Percentiles rank a stretch among this genome's conserved stretches.
phyloP scores from a whole-genome alignment of 192 early-diverging fungal species.

The Umbelopsis sp. region DNA sequence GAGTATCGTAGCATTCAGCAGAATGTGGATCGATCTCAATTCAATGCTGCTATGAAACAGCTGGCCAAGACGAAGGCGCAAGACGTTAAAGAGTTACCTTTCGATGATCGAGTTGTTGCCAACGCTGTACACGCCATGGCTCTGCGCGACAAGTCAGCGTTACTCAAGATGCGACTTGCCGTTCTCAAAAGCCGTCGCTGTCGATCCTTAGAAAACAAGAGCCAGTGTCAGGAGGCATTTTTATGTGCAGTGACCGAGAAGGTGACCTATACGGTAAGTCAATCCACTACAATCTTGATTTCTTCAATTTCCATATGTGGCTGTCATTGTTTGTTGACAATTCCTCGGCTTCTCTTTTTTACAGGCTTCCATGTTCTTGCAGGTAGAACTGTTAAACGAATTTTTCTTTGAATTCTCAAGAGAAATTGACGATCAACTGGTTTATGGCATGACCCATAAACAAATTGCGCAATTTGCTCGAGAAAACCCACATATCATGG shows the following conservation, averaged over 20 bases:
- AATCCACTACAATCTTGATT: background rate
- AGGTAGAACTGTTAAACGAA: slow-evolving; percentile 92
- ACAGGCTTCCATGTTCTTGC: slow-evolving; percentile 89
- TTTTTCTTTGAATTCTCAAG: slow-evolving; percentile 96
- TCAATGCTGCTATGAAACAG: slow-evolving; percentile 81
- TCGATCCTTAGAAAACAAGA: slow-evolving; percentile 69
- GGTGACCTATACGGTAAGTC: slow-evolving; percentile 69
- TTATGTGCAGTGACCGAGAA: slow-evolving; percentile 87
- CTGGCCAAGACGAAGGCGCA: slow-evolving; percentile 54
- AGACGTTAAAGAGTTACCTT: slow-evolving; percentile 54
- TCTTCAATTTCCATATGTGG: background rate
- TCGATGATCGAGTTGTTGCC: slow-evolving; percentile 70
- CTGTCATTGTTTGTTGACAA: background rate
- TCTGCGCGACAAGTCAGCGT: slow-evolving; percentile 68
- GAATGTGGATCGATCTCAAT: slow-evolving; percentile 69
- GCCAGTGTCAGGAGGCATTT: slow-evolving; percentile 89
- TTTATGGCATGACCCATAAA: slow-evolving; percentile 74
- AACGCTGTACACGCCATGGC: slow-evolving; percentile 74
- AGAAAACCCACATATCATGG: slow-evolving; percentile 80
- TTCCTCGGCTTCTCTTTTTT: background rate
- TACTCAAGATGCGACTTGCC: slow-evolving; percentile 71
- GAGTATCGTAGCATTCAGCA: slow-evolving; percentile 69
- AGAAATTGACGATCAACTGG: slow-evolving; percentile 86
- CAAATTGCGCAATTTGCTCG: slow-evolving; percentile 84
- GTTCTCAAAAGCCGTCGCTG: slow-evolving; percentile 82